Percentiles rank a stretch among this genome's conserved stretches.
These are phyloP conservation scores for Nymphaea thermarum DNA, from an alignment of 164 flowering plant species.

Conservation along the genomic window DNA sequence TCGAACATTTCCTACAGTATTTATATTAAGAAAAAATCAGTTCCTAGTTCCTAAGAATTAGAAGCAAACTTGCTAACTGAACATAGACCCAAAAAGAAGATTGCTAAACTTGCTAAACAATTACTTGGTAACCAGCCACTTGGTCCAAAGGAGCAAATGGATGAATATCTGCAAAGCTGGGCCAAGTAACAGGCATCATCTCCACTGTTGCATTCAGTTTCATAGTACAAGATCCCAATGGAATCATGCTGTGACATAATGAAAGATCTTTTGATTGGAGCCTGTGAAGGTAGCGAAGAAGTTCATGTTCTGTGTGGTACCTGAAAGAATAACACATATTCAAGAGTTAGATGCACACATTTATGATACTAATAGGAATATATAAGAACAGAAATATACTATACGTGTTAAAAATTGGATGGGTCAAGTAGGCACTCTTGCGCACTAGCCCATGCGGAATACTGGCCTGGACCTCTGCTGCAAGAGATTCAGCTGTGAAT, in stretches of 20 bases:
- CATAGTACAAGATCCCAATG: conserved; percentile 98
- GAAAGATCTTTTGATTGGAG: conserved; percentile 91
- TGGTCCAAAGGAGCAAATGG: conserved; percentile 94
- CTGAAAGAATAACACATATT: conserved; percentile 19
- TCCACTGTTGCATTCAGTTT: conserved; percentile 92
- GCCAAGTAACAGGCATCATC: conserved; percentile 99
- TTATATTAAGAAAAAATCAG: not conserved
- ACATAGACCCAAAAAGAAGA: not conserved
- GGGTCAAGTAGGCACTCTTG: conserved; percentile 74
- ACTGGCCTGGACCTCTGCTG: conserved; percentile 52
- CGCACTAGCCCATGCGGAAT: conserved; percentile 68
- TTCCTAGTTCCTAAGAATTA: not conserved
- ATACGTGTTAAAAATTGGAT: conserved; percentile 85
- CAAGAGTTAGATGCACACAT: not conserved
- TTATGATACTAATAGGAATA: not conserved
- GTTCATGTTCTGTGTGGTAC: conserved; percentile 93
- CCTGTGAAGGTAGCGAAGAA: conserved; percentile 69
- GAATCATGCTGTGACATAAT: conserved; percentile 98
- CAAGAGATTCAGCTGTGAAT: conserved; percentile 87
- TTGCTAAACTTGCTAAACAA: not conserved
- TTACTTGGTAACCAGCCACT: conserved; percentile 87
- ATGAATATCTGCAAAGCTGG: conserved; percentile 66
- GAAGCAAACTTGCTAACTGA: not conserved
- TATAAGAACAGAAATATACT: conserved; percentile 3
- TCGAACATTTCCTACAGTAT: conserved; percentile 81